Evolutionary conservation across 1,139 yeast species (phyloP), one percentile per base, ranked within the genome.

Genomic region (Yamadazyma friedrichii): DNA sequence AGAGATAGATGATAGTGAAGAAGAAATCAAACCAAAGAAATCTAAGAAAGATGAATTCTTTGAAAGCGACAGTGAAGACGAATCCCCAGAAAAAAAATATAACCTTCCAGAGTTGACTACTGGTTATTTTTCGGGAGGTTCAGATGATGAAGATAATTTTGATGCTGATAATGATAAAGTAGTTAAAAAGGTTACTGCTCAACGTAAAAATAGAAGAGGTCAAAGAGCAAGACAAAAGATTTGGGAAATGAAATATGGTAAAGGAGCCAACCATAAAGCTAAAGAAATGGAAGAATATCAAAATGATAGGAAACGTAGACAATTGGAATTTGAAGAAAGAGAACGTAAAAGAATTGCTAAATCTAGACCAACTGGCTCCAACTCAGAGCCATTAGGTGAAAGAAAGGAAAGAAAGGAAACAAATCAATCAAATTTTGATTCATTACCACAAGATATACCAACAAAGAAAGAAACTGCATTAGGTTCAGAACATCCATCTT

Each of bases 141-240:
- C 82, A 1, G 89, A 82, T 35, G 85, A 75, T 30, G 87, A 79
- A 47, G 65, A 56, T 31, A 65, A 59, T 28, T 62, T 54, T 30
- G 78, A 79, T 39, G 64, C 70, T 2, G 85, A 81, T 41, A 72
- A 74, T 40, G 91, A 86, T 49, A 62, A 67, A 33, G 73, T 80
- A 2, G 89, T 84, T 6, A 76, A 79, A 48, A 73, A 74, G 38
- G 74, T 76, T 20, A 70, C 75, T 40, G 54, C 61, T 15, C 68
- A 64, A 46, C 76, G 94, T 49, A 89, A 89, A 55, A 94, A 93
- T 61, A 76, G 98, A 64, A 80, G 97, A 58, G 98, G 98, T 15
- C 98, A 94, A 69, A 74, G 98, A 51, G 98, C 97, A 2, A 82
- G 99, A 65, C 94, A 93, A 61, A 85, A 86, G 67, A 88, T 93